phyloP scores from a whole-genome alignment of 768 basidiomycete genomes.

The Pilatotrama ljubarskyi region DNA sequence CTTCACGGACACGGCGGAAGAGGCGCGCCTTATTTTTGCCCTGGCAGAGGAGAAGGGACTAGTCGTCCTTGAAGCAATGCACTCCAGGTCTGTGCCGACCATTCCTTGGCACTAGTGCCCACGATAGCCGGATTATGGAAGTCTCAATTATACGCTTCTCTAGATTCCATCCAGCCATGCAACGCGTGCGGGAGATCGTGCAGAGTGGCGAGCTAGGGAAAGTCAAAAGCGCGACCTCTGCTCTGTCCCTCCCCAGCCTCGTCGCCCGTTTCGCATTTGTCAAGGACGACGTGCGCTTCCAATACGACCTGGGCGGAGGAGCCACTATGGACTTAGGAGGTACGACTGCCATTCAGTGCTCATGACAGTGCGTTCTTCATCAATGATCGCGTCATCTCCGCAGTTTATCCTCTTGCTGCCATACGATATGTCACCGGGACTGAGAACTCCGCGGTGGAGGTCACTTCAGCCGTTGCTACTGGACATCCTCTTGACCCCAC shows the following conservation, averaged over 20 bases:
- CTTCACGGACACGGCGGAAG: conserved; percentile 30
- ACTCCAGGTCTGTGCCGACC: conserved; percentile 16
- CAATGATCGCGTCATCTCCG: not conserved
- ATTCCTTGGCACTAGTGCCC: not conserved
- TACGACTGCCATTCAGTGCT: conserved; percentile 26
- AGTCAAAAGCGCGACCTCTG: conserved; percentile 44
- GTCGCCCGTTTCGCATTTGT: conserved; percentile 22
- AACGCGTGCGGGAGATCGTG: conserved; percentile 52
- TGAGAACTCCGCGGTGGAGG: conserved; percentile 8
- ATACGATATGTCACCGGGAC: conserved; percentile 23
- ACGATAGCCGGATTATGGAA: no score
- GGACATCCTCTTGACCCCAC: conserved; percentile 1
- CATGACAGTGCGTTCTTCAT: not conserved
- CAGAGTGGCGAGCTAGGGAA: conserved; percentile 55
- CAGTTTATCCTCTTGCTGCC: conserved; percentile 37
- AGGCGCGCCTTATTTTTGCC: conserved; percentile 29
- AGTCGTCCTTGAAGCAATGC: conserved; percentile 34
- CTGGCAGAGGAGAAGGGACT: conserved; percentile 28
- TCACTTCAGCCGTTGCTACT: conserved; percentile 10
- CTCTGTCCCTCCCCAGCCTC: conserved; percentile 34
- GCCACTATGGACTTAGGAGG: conserved; percentile 63
- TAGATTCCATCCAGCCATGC: conserved; percentile 64
- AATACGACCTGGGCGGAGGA: conserved; percentile 59
- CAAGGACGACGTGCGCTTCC: conserved; percentile 49
- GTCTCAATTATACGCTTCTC: not conserved